Percentiles rank a stretch among this genome's conserved stretches.
Evolutionary conservation across 2,329 filamentous ascomycete species (phyloP).

Genomic region (Xylaria sp.): DNA sequence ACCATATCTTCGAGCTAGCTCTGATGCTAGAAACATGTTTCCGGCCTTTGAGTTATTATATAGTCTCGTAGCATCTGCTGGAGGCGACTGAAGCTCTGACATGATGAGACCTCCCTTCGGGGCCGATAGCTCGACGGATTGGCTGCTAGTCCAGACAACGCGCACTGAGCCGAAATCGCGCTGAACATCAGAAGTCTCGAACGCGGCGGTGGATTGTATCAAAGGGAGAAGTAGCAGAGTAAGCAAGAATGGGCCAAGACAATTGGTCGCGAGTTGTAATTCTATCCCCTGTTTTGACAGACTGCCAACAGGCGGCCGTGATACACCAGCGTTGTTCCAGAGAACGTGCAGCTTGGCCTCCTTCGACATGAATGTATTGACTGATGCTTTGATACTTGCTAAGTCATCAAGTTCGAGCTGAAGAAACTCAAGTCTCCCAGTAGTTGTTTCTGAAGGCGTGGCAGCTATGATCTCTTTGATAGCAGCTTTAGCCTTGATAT

Average conservation of each 20-base stretch:
- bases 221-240: slow-evolving; percentile 51
- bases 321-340: slow-evolving; percentile 46
- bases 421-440: slow-evolving; percentile 34
- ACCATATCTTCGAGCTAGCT: slow-evolving; percentile 32
- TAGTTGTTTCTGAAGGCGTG: not conserved
- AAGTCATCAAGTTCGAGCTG: slow-evolving; percentile 40
- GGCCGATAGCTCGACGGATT: slow-evolving; percentile 39
- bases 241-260: slow-evolving; percentile 51
- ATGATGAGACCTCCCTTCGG: slow-evolving; percentile 37
- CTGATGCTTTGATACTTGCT: slow-evolving; percentile 33
- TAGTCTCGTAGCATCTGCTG: slow-evolving; percentile 30
- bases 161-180: slow-evolving; percentile 26
- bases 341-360: slow-evolving; percentile 38
- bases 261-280: slow-evolving; percentile 52
- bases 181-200: not conserved
- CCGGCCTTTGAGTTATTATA: slow-evolving; percentile 42
- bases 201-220: slow-evolving; percentile 44
- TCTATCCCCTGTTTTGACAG: slow-evolving; percentile 52
- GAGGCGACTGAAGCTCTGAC: slow-evolving; percentile 36
- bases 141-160: slow-evolving; percentile 38
- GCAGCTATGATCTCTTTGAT: slow-evolving; percentile 29
- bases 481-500: slow-evolving; percentile 26
- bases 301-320: slow-evolving; percentile 36
- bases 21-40: slow-evolving; percentile 38
- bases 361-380: slow-evolving; percentile 22